Evolutionary conservation across 2,329 filamentous ascomycete genomes (phyloP).

Genomic region (Alternaria sp.): DNA sequence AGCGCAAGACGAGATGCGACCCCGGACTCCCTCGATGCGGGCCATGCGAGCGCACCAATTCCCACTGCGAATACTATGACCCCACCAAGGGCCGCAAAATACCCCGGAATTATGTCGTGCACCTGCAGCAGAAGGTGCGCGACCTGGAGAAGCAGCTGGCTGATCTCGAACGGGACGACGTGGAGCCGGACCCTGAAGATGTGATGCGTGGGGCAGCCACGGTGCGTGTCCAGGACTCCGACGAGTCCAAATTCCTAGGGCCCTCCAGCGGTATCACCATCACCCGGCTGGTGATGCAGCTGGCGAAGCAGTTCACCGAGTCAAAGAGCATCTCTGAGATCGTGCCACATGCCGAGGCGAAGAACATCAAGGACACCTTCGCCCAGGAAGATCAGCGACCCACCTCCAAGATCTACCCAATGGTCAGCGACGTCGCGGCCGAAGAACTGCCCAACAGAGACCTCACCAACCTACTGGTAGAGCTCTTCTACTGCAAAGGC

Average conservation of each 20-base stretch:
- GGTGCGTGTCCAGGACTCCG: conserved; percentile 81
- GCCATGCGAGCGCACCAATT: conserved; percentile 90
- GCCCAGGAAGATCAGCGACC: conserved; percentile 69
- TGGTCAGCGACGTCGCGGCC: conserved; percentile 85
- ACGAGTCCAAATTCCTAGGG: conserved; percentile 89
- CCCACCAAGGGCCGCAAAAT: conserved; percentile 85
- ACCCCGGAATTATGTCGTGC: conserved; percentile 89
- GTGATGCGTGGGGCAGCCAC: conserved; percentile 86
- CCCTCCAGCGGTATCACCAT: conserved; percentile 96
- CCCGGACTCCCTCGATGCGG: conserved; percentile 88
- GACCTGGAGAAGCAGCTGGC: conserved; percentile 81
- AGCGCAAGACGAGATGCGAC: conserved; percentile 97
- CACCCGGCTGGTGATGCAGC: conserved; percentile 92
- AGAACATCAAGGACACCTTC: conserved; percentile 72
- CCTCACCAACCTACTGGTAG: conserved; percentile 78
- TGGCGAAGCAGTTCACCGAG: conserved; percentile 92
- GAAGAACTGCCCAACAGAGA: conserved; percentile 74
- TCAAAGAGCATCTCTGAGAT: conserved; percentile 91
- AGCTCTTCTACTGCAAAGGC: conserved; percentile 88
- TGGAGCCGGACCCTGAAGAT: conserved; percentile 76
- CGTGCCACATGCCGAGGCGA: conserved; percentile 74
- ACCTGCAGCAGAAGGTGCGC: conserved; percentile 84
- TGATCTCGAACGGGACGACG: conserved; percentile 75
- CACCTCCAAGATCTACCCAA: conserved; percentile 83
- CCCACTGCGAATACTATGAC: conserved; percentile 94